A percentile compares a stretch with the other conserved stretches of the same genome.
phyloP scores from a whole-genome alignment of 1,139 yeast species.

The Candida sojae region DNA sequence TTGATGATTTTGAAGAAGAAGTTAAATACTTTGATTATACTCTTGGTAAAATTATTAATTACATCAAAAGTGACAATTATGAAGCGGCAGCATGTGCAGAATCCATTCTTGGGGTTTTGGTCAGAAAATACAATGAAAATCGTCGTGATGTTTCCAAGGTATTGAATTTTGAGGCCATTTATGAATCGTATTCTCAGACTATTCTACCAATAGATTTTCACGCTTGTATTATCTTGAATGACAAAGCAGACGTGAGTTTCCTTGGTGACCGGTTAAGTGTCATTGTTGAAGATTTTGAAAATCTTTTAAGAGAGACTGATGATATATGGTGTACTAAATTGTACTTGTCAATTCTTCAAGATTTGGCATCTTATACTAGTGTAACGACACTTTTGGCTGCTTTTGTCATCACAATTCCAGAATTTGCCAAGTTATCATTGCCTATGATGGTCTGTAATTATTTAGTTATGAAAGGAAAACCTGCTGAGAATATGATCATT shows the following conservation, averaged over 20 bases:
- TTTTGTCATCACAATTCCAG: conserved; percentile 24
- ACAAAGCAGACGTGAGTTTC: conserved; percentile 20
- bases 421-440: conserved; percentile 23
- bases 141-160: conserved; percentile 18
- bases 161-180: conserved; percentile 19
- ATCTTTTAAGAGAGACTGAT: conserved; percentile 10
- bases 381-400: conserved; percentile 25
- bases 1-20: conserved; percentile 10
- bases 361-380: conserved; percentile 25
- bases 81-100: conserved; percentile 34
- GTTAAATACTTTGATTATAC: conserved; percentile 18
- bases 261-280: conserved; percentile 16
- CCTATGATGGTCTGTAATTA: conserved; percentile 28
- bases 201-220: conserved; percentile 36
- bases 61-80: conserved; percentile 10
- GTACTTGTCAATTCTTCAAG: conserved; percentile 34
- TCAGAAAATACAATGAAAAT: conserved; percentile 20
- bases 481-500: conserved; percentile 14
- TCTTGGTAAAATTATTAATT: conserved; percentile 14
- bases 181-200: conserved; percentile 16
- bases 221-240: conserved; percentile 31
- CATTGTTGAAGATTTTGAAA: conserved; percentile 15
- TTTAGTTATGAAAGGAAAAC: conserved; percentile 17
- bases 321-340: conserved; percentile 33
- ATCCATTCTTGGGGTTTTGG: conserved; percentile 37